Evolutionary conservation across 2,329 filamentous ascomycete species (phyloP).

Genomic region (Arthrinium phaeospermum): DNA sequence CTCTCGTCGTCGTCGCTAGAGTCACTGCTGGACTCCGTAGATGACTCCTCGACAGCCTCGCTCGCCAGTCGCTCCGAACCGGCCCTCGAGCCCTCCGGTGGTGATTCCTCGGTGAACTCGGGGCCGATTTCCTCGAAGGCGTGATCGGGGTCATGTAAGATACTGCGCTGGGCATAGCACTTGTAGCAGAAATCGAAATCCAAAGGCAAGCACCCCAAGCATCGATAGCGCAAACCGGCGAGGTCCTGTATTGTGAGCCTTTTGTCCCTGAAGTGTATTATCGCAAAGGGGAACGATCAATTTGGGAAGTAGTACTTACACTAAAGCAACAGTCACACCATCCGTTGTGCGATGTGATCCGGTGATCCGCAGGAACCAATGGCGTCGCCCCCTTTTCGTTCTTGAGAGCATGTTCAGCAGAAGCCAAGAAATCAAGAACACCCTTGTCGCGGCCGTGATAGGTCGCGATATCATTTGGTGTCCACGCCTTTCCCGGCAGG

Average conservation of each 20-base stretch:
- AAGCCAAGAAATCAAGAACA: neutral
- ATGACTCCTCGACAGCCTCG: too few species aligned
- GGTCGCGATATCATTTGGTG: neutral
- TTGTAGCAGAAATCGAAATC: neutral
- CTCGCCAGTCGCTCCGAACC: too few species aligned
- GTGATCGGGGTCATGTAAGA: neutral
- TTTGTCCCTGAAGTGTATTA: too few species aligned
- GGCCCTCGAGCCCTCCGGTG: too few species aligned
- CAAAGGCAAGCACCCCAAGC: neutral
- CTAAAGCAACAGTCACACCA: neutral
- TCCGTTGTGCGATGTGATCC: neutral
- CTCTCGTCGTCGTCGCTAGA: too few species aligned
- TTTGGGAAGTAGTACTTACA: too few species aligned
- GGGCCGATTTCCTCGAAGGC: neutral
- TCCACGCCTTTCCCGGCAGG: neutral
- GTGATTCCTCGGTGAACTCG: neutral
- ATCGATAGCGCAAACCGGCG: neutral
- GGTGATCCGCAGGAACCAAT: too few species aligned
- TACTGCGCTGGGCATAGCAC: neutral
- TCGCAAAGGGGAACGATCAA: too few species aligned
- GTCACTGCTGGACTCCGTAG: too few species aligned
- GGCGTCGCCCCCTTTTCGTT: neutral
- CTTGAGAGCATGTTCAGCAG: fast-evolving
- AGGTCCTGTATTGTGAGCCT: neutral
- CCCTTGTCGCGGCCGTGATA: neutral